Conservation (phyloP, 352 stramenopile species). For the Phytophthora pluvialis region DNA sequence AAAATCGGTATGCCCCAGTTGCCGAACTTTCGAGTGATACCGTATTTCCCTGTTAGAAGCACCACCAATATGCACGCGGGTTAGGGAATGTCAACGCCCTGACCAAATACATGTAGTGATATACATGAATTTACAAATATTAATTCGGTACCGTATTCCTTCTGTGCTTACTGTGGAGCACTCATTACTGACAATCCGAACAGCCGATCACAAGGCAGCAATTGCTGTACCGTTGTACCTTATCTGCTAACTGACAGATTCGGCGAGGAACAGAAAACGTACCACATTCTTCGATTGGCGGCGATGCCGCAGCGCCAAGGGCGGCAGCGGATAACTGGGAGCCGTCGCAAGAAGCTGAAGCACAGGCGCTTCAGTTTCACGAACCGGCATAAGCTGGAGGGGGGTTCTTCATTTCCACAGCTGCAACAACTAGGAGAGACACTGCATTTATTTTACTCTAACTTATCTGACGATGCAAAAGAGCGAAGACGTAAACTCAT, state of each 20-base stretch:
- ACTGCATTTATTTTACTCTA: neutral
- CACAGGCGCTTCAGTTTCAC: neutral
- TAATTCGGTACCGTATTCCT: neutral
- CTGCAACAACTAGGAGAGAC: neutral
- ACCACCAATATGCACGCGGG: too few relatives aligned
- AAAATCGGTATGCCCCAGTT: too few relatives aligned
- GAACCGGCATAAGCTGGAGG: neutral
- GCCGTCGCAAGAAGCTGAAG: neutral
- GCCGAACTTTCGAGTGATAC: too few relatives aligned
- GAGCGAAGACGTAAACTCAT: neutral
- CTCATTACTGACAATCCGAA: constrained; percentile 1
- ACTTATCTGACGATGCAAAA: neutral
- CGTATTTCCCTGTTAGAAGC: too few relatives aligned
- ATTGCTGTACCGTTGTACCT: neutral
- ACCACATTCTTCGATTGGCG: neutral
- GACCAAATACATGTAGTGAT: too few relatives aligned
- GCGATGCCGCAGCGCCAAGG: neutral
- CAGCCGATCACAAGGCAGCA: neutral
- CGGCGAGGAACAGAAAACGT: neutral
- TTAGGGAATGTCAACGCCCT: too few relatives aligned
- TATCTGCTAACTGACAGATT: constrained; percentile 1
- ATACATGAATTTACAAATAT: too few relatives aligned
- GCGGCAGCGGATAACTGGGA: neutral
- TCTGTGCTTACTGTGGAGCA: neutral
- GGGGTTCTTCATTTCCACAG: neutral